phyloP scores from a whole-genome alignment of 108 stramenopile species.

The Hondaea fermentalgiana region DNA sequence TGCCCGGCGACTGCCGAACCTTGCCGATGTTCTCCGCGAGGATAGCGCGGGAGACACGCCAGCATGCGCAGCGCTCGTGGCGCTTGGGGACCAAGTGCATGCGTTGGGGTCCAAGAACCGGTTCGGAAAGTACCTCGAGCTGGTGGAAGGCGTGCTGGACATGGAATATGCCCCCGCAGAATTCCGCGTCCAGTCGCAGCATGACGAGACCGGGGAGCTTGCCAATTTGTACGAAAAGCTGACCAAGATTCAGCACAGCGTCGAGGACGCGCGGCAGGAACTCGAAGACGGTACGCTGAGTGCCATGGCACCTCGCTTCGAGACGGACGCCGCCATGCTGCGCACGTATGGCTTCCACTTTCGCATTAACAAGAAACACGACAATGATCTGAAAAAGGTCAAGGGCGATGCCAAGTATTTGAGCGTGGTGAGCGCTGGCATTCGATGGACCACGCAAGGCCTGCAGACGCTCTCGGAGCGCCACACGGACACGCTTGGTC shows the following conservation, averaged over 20 bases:
- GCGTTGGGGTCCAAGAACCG: neutral
- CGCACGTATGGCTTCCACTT: slow-evolving; percentile 13
- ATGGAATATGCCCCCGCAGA: neutral
- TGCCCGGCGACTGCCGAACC: neutral
- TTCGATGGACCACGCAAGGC: neutral
- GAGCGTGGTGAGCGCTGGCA: neutral
- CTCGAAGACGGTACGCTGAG: neutral
- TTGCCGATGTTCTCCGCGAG: neutral
- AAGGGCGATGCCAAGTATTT: neutral
- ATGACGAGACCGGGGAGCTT: neutral
- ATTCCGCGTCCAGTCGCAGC: neutral
- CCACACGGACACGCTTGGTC: neutral
- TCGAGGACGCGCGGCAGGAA: neutral
- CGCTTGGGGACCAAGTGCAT: neutral
- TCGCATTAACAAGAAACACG: neutral
- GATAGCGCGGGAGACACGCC: neutral
- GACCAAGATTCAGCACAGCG: neutral
- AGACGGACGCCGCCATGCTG: neutral
- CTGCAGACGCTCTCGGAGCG: neutral
- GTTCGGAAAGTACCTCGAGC: neutral
- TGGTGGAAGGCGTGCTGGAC: neutral
- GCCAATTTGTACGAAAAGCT: neutral
- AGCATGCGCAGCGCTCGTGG: neutral
- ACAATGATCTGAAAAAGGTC: neutral
- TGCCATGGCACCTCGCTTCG: neutral